Evolutionary conservation across 2,329 filamentous ascomycete genomes (phyloP), one percentile per base, ranked within the genome.

Genomic region (Curvularia lunata): DNA sequence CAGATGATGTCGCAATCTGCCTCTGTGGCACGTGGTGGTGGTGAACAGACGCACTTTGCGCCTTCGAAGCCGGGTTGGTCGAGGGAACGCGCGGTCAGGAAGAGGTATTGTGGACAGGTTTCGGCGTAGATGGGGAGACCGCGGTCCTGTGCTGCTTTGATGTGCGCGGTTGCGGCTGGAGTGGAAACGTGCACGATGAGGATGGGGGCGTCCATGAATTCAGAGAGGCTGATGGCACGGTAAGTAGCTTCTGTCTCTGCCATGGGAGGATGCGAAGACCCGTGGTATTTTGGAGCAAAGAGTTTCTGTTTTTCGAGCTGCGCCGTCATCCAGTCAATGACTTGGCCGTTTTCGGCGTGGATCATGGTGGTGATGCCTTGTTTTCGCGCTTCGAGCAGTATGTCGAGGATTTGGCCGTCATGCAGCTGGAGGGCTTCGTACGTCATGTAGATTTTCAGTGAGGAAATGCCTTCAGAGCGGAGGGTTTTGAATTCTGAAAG

Each of bases 41-140:
- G 83, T n/a, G 78, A 78, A 68, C 83, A 86, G 3, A 85, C 80
- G 62, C 79, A 83, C 67, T 85, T 85, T 2, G 83, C 82, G 5
- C 83, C 83, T 61, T 85, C 82, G 62, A 85, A 85, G 5, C 80
- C 81, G 0, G 80, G 80, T 30, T 77, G 75, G 52, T 82, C 81
- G 3, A 85, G 77, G 65, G 83, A 80, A 21, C 80, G 77, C 19
- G 81, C 77, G 1, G 82, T 84, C 5, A 86, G 77, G 59, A 83
- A 83, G 2, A 85, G 77, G 59, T 86, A 85, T 59, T 86, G 83
- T 1, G 83, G 83, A 62, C 83, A 85, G 0, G 83, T 86, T 67
- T 85, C 83, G 1, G 82, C 83, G 60, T 81, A 82, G 38, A 85
- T 73, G 2, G 83, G 83, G 37, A 83, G 74, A 0, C 81, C 80